Conservation (phyloP, 257 asterid genomes). For the Gardenia jasminoides region DNA sequence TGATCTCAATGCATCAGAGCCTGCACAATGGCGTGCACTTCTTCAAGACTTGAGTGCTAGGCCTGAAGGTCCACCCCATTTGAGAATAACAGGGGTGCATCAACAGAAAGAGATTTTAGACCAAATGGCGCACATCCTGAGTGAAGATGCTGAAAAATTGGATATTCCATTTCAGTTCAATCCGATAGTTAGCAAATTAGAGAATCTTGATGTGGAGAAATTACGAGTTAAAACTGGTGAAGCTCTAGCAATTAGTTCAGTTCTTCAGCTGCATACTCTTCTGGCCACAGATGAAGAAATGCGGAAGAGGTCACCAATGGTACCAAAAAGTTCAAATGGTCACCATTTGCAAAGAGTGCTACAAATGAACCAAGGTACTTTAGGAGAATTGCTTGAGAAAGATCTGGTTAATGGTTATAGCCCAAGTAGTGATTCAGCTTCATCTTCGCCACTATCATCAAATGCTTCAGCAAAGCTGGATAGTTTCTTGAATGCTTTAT, state of each 20-base stretch:
- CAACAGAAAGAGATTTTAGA: slow-evolving; percentile 66
- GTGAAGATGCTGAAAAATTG: slow-evolving; percentile 77
- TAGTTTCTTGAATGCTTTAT: slow-evolving; percentile 55
- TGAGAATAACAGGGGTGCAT: slow-evolving; percentile 82
- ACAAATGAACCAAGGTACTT: slow-evolving; percentile 42
- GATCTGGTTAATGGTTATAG: slow-evolving; percentile 56
- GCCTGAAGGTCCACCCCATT: slow-evolving; percentile 97
- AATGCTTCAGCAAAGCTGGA: slow-evolving; percentile 38
- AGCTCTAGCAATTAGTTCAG: slow-evolving; percentile 74
- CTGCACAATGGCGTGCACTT: slow-evolving; percentile 82
- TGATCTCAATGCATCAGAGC: slow-evolving; percentile 70
- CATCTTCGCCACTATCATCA: slow-evolving; percentile 63
- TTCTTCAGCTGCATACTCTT: slow-evolving; percentile 68
- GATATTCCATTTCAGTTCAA: slow-evolving; percentile 92
- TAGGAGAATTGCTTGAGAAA: slow-evolving; percentile 72
- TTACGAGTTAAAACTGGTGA: slow-evolving; percentile 89
- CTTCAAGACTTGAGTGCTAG: slow-evolving; percentile 91
- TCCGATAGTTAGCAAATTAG: slow-evolving; percentile 62
- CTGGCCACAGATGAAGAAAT: slow-evolving; percentile 48
- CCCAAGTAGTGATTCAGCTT: slow-evolving; percentile 59
- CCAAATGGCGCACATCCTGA: slow-evolving; percentile 74
- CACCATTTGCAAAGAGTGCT: slow-evolving; percentile 47
- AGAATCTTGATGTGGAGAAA: slow-evolving; percentile 63
- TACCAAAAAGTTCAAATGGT: slow-evolving; percentile 35
- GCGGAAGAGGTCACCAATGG: slow-evolving; percentile 36